Conservation (phyloP, 805 yeast species). For the Saccharomycopsis javanensis region DNA sequence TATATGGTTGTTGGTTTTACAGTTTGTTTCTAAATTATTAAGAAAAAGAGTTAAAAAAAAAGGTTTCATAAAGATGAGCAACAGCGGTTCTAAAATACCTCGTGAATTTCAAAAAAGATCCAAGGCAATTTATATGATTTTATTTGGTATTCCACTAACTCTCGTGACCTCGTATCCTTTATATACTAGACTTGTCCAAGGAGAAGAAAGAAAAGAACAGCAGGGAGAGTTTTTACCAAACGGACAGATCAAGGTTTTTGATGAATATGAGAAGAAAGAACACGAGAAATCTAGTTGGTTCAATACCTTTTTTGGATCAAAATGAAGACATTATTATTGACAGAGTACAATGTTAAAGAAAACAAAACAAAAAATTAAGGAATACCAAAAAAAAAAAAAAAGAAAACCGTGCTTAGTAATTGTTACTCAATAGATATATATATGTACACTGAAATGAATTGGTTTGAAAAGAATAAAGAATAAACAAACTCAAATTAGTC, state of each 20-base stretch:
- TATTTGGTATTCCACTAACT: constrained; percentile 9
- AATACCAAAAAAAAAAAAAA: no score
- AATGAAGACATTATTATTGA: background rate
- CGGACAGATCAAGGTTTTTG: constrained; percentile 35
- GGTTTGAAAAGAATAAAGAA: no score
- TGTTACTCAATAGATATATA: no score
- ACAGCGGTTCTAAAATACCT: constrained; percentile 10
- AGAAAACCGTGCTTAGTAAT: no score
- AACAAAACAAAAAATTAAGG: no score
- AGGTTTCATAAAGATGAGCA: background rate
- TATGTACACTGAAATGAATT: no score
- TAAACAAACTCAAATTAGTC: no score
- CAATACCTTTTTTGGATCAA: constrained; percentile 3
- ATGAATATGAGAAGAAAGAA: constrained; percentile 32
- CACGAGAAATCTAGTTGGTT: constrained; percentile 23
- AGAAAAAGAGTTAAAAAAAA: no score
- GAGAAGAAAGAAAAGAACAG: constrained; percentile 36
- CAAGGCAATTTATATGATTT: constrained; percentile 21
- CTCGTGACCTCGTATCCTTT: constrained; percentile 9
- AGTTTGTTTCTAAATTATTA: no score
- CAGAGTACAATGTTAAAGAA: no score
- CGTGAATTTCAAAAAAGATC: constrained; percentile 6
- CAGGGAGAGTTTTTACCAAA: constrained; percentile 37
- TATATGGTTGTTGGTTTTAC: no score
- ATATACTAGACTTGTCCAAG: constrained; percentile 22